Conservation (phyloP, 2,329 filamentous ascomycete species). For the Furcasterigmium sp. region DNA sequence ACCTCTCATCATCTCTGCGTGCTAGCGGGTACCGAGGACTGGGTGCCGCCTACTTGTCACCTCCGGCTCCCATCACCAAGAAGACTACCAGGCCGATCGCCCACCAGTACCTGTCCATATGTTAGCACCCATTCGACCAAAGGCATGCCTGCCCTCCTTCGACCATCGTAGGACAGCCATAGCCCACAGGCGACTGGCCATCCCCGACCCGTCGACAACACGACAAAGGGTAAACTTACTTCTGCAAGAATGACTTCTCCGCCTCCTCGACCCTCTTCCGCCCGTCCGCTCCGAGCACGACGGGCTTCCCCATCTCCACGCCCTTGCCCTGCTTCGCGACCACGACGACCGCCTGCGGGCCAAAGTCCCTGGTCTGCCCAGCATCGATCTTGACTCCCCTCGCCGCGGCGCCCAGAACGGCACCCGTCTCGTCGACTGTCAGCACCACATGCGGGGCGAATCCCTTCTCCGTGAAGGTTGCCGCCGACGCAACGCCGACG, state of each 20-base stretch:
- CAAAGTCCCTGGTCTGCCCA: constrained; percentile 60
- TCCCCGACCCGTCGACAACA: too few species aligned
- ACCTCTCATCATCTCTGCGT: too few species aligned
- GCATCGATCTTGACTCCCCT: constrained; percentile 58
- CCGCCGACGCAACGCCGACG: constrained; percentile 47
- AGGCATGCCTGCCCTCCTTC: too few species aligned
- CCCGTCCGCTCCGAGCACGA: constrained; percentile 56
- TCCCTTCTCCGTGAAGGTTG: constrained; percentile 55
- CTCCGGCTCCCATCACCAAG: constrained; percentile 48
- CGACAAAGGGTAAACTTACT: constrained; percentile 41
- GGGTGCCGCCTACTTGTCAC: constrained; percentile 39
- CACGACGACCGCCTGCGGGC: constrained; percentile 50
- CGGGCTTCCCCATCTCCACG: constrained; percentile 58
- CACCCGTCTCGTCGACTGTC: constrained; percentile 38
- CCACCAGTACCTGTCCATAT: constrained; percentile 58
- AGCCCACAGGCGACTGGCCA: too few species aligned
- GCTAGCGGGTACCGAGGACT: too few species aligned
- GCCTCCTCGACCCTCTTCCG: constrained; percentile 48
- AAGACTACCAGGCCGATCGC: constrained; percentile 45
- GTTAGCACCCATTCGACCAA: constrained; percentile 23
- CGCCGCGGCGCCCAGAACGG: constrained; percentile 43
- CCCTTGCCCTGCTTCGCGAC: constrained; percentile 43
- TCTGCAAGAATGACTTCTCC: constrained; percentile 63
- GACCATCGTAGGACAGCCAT: too few species aligned
- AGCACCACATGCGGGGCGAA: constrained; percentile 53